These are phyloP conservation scores for Helotiales sp. DNA, from an alignment of 2,329 filamentous ascomycete genomes.

Conservation along the genomic window DNA sequence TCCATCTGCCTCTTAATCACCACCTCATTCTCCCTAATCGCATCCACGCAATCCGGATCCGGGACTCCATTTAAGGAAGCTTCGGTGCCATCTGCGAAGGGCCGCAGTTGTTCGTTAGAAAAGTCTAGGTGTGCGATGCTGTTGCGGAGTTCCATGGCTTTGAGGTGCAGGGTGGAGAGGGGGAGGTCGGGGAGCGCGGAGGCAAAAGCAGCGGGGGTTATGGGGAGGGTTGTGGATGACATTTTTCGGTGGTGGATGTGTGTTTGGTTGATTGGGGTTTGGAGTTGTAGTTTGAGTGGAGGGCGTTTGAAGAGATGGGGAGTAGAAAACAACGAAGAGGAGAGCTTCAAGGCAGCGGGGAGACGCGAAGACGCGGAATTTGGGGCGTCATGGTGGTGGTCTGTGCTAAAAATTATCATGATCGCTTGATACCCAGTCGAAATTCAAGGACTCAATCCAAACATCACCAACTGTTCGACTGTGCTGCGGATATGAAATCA, in stretches of 20 bases:
- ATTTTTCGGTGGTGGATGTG: conserved; percentile 60
- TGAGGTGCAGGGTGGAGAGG: conserved; percentile 67
- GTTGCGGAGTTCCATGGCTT: conserved; percentile 77
- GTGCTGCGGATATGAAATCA: background rate
- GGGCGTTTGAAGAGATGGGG: background rate
- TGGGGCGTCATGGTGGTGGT: conserved; percentile 4
- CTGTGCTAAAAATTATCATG: conserved; percentile 12
- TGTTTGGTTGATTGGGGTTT: conserved; percentile 18
- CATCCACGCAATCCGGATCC: conserved; percentile 75
- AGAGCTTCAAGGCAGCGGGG: background rate
- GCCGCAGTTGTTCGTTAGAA: conserved; percentile 74
- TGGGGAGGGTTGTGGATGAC: conserved; percentile 67
- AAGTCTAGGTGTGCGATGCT: conserved; percentile 74
- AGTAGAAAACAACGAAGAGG: no score
- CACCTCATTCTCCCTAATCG: conserved; percentile 71
- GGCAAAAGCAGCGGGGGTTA: conserved; percentile 66
- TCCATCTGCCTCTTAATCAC: conserved; percentile 72
- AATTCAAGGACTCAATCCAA: no score
- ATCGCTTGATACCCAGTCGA: background rate
- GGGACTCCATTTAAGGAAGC: conserved; percentile 46
- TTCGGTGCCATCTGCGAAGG: conserved; percentile 60
- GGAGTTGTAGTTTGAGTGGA: background rate
- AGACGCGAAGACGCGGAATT: conserved; percentile 24
- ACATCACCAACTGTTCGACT: background rate
- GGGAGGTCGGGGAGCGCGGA: conserved; percentile 71